Conservation (phyloP, 1,284 basidiomycete genomes). For the Mycosarcoma mackinlayi region DNA sequence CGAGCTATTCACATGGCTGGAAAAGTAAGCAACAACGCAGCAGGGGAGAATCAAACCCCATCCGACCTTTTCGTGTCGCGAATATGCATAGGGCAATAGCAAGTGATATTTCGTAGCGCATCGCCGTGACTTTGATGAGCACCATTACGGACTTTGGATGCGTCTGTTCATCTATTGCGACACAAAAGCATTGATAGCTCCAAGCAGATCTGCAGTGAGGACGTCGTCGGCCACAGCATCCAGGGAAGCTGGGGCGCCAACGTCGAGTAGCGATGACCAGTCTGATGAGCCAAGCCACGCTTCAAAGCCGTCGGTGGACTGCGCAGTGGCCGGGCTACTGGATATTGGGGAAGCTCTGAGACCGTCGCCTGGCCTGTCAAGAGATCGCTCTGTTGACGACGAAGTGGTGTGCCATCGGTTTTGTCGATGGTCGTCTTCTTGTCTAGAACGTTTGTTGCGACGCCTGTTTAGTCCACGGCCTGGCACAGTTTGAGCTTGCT, state of each 20-base stretch:
- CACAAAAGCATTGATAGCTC: slow-evolving; percentile 5
- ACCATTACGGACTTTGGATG: too few species aligned
- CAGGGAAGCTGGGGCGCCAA: neutral
- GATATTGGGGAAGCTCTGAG: neutral
- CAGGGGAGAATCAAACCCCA: too few species aligned
- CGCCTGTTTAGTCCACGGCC: neutral
- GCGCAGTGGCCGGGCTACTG: neutral
- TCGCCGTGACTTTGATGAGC: too few species aligned
- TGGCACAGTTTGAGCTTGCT: neutral
- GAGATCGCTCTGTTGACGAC: too few species aligned
- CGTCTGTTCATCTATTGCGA: too few species aligned
- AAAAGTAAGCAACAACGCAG: neutral
- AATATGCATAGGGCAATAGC: too few species aligned
- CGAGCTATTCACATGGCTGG: slow-evolving; percentile 1
- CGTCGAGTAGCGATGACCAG: slow-evolving; percentile 2
- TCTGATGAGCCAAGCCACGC: slow-evolving; percentile 2
- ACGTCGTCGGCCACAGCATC: slow-evolving; percentile 2
- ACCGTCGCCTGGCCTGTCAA: too few species aligned
- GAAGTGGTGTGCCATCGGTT: too few species aligned
- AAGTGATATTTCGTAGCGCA: too few species aligned
- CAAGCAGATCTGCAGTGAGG: slow-evolving; percentile 4
- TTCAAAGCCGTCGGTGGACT: neutral
- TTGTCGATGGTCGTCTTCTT: neutral
- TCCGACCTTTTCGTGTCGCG: too few species aligned
- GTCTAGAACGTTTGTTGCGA: neutral